These are phyloP conservation scores for Rubia yunnanensis DNA, from an alignment of 257 asterid species.

Conservation along the genomic window DNA sequence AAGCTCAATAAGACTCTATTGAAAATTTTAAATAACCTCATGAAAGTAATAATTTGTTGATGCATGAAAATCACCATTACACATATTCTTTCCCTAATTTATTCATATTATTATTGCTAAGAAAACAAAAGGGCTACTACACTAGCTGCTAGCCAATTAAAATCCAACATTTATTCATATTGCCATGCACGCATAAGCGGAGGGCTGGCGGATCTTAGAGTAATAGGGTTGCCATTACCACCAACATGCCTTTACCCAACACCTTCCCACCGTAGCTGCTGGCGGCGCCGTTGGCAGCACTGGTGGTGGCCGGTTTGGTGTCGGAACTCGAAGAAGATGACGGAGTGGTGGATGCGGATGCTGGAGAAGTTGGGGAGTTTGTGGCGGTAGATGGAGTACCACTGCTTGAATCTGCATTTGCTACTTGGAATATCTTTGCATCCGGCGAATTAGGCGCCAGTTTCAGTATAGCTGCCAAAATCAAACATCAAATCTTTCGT, in stretches of 20 bases:
- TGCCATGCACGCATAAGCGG: too few species aligned
- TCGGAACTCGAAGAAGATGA: conserved; percentile 25
- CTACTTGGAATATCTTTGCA: conserved; percentile 51
- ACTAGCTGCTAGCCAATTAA: background rate
- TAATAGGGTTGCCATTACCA: conserved; percentile 15
- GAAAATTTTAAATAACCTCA: too few species aligned
- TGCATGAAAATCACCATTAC: background rate
- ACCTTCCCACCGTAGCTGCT: conserved; percentile 21
- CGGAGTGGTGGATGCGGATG: conserved; percentile 16
- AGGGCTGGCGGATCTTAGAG: conserved; percentile 15
- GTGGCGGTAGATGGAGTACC: conserved; percentile 13
- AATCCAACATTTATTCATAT: background rate
- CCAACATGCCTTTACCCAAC: conserved; percentile 8
- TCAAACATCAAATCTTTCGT: background rate
- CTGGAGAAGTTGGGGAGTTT: conserved; percentile 12
- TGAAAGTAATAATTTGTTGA: background rate
- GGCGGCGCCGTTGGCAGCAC: conserved; percentile 9
- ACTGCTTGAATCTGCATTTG: conserved; percentile 29
- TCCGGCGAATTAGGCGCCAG: conserved; percentile 54
- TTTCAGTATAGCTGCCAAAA: conserved; percentile 41
- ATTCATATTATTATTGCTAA: background rate
- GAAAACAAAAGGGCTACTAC: background rate
- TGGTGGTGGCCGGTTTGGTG: conserved; percentile 19
- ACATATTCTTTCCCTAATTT: background rate
- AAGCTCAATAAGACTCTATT: background rate